Evolutionary conservation across 768 basidiomycete genomes (phyloP).

Genomic region (Panaeolus cyanescens): DNA sequence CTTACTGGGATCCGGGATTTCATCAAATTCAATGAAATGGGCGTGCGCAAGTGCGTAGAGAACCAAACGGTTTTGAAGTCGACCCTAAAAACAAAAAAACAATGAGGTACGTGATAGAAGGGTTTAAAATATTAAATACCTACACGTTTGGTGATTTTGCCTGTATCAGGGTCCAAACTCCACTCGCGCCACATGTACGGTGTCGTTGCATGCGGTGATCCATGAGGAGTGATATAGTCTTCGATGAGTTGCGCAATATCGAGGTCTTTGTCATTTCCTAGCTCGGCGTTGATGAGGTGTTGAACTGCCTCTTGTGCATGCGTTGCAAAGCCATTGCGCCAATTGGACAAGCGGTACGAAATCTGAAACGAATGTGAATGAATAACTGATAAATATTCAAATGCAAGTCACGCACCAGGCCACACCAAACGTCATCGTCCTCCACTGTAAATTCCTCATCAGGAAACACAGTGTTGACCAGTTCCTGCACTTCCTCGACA

Average conservation of each 20-base stretch:
- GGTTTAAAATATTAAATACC: neutral
- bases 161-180: neutral
- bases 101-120: neutral
- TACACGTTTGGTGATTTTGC: neutral
- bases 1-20: neutral
- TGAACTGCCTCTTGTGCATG: constrained; percentile 9
- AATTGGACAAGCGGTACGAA: constrained; percentile 14
- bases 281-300: constrained; percentile 1
- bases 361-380: constrained; percentile 6
- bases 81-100: too few species aligned
- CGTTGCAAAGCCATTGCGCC: constrained; percentile 13
- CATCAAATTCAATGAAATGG: constrained; percentile 15
- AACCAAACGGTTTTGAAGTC: constrained; percentile 15
- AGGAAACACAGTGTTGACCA: constrained; percentile 14
- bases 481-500: constrained; percentile 3
- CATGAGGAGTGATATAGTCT: neutral
- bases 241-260: constrained; percentile 5
- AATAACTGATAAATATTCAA: neutral
- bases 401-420: constrained; percentile 11
- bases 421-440: constrained; percentile 16
- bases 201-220: neutral
- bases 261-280: neutral
- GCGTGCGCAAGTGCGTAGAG: constrained; percentile 15
- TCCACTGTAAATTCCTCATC: constrained; percentile 1
- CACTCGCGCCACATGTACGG: constrained; percentile 10